Percentiles rank a stretch among this genome's conserved stretches.
phyloP scores from a whole-genome alignment of 1,284 basidiomycete species.

The Testicularia cyperi region DNA sequence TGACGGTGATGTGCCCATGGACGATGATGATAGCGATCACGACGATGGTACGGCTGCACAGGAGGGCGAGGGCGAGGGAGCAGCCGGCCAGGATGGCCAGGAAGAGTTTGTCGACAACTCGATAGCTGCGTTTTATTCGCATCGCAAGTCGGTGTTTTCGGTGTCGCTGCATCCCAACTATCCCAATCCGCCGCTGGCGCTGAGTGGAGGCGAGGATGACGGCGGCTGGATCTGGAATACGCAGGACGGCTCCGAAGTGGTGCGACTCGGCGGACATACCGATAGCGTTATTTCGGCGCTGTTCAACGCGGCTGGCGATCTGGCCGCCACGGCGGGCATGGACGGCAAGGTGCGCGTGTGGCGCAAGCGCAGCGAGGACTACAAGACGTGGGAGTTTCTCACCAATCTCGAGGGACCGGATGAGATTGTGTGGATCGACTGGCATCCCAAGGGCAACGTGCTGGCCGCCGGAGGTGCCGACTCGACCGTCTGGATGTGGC shows the following conservation, averaged over 20 bases:
- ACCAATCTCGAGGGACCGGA: slow-evolving; percentile 89
- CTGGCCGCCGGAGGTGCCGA: slow-evolving; percentile 90
- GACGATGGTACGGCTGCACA: too few species aligned
- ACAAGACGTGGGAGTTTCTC: slow-evolving; percentile 84
- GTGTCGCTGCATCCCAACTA: slow-evolving; percentile 72
- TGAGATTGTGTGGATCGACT: slow-evolving; percentile 90
- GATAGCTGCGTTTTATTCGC: slow-evolving; percentile 57
- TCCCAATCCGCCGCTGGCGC: slow-evolving; percentile 79
- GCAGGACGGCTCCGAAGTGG: slow-evolving; percentile 76
- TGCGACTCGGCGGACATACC: slow-evolving; percentile 82
- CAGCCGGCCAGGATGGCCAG: slow-evolving; percentile 19
- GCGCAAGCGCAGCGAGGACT: slow-evolving; percentile 66
- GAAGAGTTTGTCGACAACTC: slow-evolving; percentile 54
- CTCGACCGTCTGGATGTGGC: slow-evolving; percentile 96
- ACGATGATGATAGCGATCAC: slow-evolving; percentile 12
- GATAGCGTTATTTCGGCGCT: slow-evolving; percentile 82
- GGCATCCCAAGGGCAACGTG: slow-evolving; percentile 92
- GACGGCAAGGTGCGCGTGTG: slow-evolving; percentile 91
- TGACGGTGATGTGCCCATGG: slow-evolving; percentile 38
- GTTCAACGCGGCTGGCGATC: slow-evolving; percentile 84
- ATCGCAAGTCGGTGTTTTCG: slow-evolving; percentile 72
- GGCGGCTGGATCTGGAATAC: slow-evolving; percentile 90
- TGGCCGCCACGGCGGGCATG: slow-evolving; percentile 94
- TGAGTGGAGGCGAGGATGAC: slow-evolving; percentile 94
- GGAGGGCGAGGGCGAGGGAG: slow-evolving; percentile 9